phyloP scores from a whole-genome alignment of 371 early-diverging fungal genomes.

The Mucor circinelloides region DNA sequence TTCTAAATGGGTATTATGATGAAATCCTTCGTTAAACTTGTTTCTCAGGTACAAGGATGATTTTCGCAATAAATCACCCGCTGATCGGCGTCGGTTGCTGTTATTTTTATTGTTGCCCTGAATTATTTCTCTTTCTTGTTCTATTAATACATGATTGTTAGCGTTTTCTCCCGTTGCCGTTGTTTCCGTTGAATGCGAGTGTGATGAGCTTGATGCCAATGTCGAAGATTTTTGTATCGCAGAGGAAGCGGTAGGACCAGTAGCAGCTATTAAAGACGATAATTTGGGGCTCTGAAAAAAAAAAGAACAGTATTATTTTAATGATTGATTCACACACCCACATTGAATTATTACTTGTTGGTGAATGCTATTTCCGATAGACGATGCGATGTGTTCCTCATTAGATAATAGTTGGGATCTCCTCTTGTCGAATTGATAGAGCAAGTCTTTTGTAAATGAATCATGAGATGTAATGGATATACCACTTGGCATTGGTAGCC shows the following conservation, averaged over 20 bases:
- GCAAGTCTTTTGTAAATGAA: conserved; percentile 31
- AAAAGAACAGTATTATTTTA: not conserved
- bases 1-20: not conserved
- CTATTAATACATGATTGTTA: not conserved
- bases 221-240: not conserved
- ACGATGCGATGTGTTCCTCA: not conserved
- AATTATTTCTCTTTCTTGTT: not conserved
- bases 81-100: conserved; percentile 11
- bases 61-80: conserved; percentile 24
- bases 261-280: not conserved
- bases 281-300: not conserved
- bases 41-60: conserved; percentile 26
- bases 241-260: not conserved
- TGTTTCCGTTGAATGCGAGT: not conserved
- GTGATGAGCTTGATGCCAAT: not conserved
- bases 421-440: conserved; percentile 27
- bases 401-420: not conserved
- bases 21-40: conserved; percentile 14
- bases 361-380: too few species aligned
- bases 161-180: not conserved
- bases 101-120: not conserved
- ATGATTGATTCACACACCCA: not conserved
- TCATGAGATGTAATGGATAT: conserved; percentile 22
- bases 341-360: not conserved
- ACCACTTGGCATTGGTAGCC: conserved; percentile 36